Conservation (phyloP, 2,329 filamentous ascomycete genomes). For the Calonectria montana region DNA sequence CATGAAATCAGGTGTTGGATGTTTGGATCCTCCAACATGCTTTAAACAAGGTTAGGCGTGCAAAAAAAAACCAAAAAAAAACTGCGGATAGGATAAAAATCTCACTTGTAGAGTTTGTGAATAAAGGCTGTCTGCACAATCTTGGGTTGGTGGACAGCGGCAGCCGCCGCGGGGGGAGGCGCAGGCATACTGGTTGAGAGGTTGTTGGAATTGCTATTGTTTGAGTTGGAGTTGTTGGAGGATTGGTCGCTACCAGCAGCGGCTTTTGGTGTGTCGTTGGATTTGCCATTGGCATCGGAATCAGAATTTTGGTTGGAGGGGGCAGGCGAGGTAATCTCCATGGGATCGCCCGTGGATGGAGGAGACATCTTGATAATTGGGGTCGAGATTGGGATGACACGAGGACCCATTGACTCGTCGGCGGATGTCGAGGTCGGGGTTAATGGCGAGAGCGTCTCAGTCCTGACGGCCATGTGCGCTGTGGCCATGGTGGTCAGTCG, state of each 20-base stretch:
- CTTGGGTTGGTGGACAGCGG: conserved; percentile 91
- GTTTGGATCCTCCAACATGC: conserved; percentile 94
- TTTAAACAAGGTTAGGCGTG: conserved; percentile 62
- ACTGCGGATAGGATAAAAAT: neutral
- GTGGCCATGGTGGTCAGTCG: conserved; percentile 45
- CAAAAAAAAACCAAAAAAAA: neutral
- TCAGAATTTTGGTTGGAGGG: conserved; percentile 60
- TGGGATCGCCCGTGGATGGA: conserved; percentile 68
- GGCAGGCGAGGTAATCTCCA: conserved; percentile 69
- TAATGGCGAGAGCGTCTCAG: conserved; percentile 61
- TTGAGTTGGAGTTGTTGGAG: conserved; percentile 9
- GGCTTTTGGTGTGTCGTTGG: conserved; percentile 50
- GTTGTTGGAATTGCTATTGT: conserved; percentile 8
- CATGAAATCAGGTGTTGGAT: conserved; percentile 98
- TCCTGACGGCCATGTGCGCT: conserved; percentile 65
- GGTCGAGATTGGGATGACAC: conserved; percentile 68
- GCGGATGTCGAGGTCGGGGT: conserved; percentile 52
- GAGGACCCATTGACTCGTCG: conserved; percentile 60
- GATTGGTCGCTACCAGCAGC: conserved; percentile 54
- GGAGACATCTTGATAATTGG: conserved; percentile 70
- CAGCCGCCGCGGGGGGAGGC: conserved; percentile 68
- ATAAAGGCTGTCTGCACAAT: conserved; percentile 99
- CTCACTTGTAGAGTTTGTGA: conserved; percentile 98
- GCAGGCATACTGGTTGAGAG: conserved; percentile 60
- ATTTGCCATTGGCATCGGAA: conserved; percentile 52